phyloP scores from a whole-genome alignment of 2,329 filamentous ascomycete genomes.

The Celoporthe dispersa region DNA sequence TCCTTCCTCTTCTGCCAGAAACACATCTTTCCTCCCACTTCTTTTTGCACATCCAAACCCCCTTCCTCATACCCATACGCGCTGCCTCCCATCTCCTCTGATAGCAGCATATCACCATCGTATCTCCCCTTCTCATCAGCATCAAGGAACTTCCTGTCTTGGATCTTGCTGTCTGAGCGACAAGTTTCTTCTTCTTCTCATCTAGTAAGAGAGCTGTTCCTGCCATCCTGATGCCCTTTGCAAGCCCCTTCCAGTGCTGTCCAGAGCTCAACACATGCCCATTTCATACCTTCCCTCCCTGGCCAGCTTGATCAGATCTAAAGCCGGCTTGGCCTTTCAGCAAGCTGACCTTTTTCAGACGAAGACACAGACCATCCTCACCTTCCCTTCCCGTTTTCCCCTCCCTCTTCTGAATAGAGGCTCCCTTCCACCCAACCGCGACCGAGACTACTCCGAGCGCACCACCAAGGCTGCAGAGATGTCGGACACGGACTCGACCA shows the following conservation, averaged over 20 bases:
- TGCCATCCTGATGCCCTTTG: neutral
- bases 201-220: neutral
- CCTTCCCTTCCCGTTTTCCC: neutral
- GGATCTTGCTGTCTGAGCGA: neutral
- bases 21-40: neutral
- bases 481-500: neutral
- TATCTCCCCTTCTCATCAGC: neutral
- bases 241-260: neutral
- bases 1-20: neutral
- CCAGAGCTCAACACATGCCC: neutral
- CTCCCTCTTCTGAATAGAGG: neutral
- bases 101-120: neutral
- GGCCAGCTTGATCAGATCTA: too few species aligned
- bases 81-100: neutral
- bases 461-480: neutral
- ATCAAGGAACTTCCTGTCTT: neutral
- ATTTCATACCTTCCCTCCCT: neutral
- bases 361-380: neutral
- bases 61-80: neutral
- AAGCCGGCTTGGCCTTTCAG: neutral
- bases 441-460: neutral
- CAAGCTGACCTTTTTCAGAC: neutral
- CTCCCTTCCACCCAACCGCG: neutral
- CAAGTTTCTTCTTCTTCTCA: neutral
- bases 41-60: too few species aligned